phyloP scores from a whole-genome alignment of 2,329 filamentous ascomycete species.

The Diplodia sapinea region DNA sequence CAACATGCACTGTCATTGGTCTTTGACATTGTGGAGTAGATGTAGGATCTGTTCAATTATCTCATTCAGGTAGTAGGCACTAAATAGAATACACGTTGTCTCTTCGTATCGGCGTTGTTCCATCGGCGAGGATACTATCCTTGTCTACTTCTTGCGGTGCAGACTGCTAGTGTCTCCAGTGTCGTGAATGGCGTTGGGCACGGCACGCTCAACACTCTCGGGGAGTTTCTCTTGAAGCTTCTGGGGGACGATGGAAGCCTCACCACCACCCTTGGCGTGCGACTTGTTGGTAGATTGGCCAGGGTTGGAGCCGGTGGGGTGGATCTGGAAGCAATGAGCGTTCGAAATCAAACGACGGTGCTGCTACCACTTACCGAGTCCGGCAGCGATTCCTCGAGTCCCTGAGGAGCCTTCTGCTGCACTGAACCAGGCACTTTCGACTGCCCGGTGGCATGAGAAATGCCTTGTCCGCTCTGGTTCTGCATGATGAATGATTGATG shows the following conservation, averaged over 20 bases:
- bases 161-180: conserved; percentile 39
- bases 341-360: too few relatives aligned
- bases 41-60: too few relatives aligned
- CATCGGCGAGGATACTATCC: neutral
- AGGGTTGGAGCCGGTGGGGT: conserved; percentile 46
- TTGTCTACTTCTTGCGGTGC: conserved; percentile 9
- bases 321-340: conserved; percentile 37
- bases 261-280: conserved; percentile 47
- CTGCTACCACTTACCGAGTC: conserved; percentile 39
- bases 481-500: conserved; percentile 14
- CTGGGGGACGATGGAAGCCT: conserved; percentile 45
- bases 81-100: neutral
- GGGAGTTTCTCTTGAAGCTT: conserved; percentile 53
- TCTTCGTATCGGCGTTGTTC: neutral
- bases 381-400: conserved; percentile 49
- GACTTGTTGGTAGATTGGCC: conserved; percentile 43
- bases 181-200: conserved; percentile 54
- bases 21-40: too few relatives aligned
- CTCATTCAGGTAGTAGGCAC: too few relatives aligned
- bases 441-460: conserved; percentile 50
- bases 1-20: too few relatives aligned
- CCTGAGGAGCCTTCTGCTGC: conserved; percentile 48
- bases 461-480: conserved; percentile 49
- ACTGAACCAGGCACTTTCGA: conserved; percentile 49
- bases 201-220: conserved; percentile 51